Conservation (phyloP, 805 yeast species). For the Metschnikowia kofuensis region DNA sequence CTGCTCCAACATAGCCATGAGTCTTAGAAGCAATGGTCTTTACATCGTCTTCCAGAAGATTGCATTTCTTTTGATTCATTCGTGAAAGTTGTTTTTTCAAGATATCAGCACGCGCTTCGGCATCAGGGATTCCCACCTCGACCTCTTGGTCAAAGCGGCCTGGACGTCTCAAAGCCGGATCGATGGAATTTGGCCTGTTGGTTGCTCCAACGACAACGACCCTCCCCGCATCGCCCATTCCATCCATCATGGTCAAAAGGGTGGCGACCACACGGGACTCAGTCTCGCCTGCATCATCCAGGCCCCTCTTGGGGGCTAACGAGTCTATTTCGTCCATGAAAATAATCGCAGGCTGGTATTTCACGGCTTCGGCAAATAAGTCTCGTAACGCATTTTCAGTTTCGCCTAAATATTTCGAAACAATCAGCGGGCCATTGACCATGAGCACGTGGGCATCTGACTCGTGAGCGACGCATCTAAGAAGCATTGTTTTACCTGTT, state of each 20-base stretch:
- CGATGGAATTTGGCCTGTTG: constrained; percentile 65
- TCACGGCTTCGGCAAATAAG: constrained; percentile 78
- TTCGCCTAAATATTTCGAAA: constrained; percentile 91
- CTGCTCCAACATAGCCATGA: constrained; percentile 98
- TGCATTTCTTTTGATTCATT: constrained; percentile 46
- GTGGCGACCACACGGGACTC: constrained; percentile 92
- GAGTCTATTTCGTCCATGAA: constrained; percentile 95
- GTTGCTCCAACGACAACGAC: constrained; percentile 75
- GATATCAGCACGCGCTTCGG: constrained; percentile 71
- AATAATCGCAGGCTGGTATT: constrained; percentile 82
- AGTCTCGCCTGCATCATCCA: constrained; percentile 86
- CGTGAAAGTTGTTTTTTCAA: constrained; percentile 56
- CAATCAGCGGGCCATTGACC: constrained; percentile 87
- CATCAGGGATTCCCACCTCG: constrained; percentile 91
- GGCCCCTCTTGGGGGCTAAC: constrained; percentile 76
- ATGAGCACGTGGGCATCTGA: constrained; percentile 79
- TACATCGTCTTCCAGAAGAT: constrained; percentile 54
- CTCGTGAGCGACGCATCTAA: constrained; percentile 78
- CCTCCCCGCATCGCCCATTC: constrained; percentile 62
- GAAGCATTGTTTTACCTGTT: constrained; percentile 89
- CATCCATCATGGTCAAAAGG: constrained; percentile 76
- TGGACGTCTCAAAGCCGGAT: constrained; percentile 75
- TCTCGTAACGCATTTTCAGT: constrained; percentile 84
- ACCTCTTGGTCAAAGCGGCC: constrained; percentile 89
- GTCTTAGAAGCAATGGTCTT: constrained; percentile 67